Percentiles rank a stretch among this genome's conserved stretches.
Conservation (phyloP, 176 grass and related monocot genomes). For the Zoysia japonica region DNA sequence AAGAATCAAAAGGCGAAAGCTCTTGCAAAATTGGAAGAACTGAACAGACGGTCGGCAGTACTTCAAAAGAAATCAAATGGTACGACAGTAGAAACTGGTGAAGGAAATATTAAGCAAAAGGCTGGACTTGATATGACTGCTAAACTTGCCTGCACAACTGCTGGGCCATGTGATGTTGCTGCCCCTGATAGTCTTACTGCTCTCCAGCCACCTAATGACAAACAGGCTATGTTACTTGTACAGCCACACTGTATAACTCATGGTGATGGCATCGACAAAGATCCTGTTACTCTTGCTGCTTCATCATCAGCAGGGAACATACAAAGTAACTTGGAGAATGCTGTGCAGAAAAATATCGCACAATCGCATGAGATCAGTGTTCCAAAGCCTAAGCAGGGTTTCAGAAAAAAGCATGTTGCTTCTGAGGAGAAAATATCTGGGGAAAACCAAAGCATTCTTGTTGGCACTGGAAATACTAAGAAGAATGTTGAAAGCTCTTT, state of each 20-base stretch:
- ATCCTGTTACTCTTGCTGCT: constrained; percentile 17
- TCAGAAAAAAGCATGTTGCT: constrained; percentile 69
- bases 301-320: constrained; percentile 20
- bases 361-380: constrained; percentile 49
- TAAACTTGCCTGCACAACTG: constrained; percentile 24
- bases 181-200: constrained; percentile 22
- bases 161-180: constrained; percentile 26
- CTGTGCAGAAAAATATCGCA: constrained; percentile 37
- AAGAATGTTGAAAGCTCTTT: constrained; percentile 38
- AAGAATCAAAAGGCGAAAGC: constrained; percentile 92
- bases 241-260: constrained; percentile 33
- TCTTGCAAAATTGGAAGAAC: constrained; percentile 86
- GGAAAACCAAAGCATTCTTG: constrained; percentile 48
- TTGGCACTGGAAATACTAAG: constrained; percentile 44
- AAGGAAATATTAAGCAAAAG: constrained; percentile 40
- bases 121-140: constrained; percentile 22
- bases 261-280: constrained; percentile 31
- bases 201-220: constrained; percentile 27
- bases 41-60: constrained; percentile 72
- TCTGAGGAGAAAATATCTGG: constrained; percentile 40
- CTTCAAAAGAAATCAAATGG: constrained; percentile 49
- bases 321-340: constrained; percentile 35
- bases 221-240: constrained; percentile 21
- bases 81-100: constrained; percentile 25
- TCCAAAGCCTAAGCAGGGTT: constrained; percentile 56